A percentile compares a stretch with the other conserved stretches of the same genome.
Evolutionary conservation across 2,329 filamentous ascomycete genomes (phyloP).

Genomic region (Pestalotiopsis sp.): DNA sequence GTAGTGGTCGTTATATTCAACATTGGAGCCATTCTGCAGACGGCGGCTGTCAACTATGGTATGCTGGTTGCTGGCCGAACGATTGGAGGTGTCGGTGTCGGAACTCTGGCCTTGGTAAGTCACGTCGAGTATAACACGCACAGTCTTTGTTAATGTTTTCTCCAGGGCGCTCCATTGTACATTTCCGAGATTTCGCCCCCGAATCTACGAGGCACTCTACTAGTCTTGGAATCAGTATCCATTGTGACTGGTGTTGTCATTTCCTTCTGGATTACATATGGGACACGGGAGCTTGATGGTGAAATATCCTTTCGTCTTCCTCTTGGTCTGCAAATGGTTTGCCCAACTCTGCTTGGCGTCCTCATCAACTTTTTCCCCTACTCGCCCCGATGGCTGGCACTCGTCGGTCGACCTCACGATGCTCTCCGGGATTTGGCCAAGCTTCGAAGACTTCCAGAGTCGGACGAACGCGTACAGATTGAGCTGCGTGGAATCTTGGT

Average conservation of each 20-base stretch:
- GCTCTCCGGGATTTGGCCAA: constrained; percentile 37
- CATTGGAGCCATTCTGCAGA: constrained; percentile 44
- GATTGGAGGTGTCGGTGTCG: constrained; percentile 33
- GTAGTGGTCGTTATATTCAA: constrained; percentile 41
- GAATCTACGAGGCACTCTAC: constrained; percentile 39
- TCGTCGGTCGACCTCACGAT: constrained; percentile 39
- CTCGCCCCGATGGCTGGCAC: constrained; percentile 47
- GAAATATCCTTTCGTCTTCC: constrained; percentile 48
- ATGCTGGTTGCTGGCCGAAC: constrained; percentile 28
- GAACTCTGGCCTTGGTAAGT: constrained; percentile 24
- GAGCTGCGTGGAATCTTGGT: constrained; percentile 53
- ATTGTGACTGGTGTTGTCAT: constrained; percentile 55
- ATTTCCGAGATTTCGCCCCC: constrained; percentile 39
- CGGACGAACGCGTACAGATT: constrained; percentile 43
- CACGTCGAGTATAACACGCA: neutral
- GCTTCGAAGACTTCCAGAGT: constrained; percentile 42
- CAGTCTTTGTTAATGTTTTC: neutral
- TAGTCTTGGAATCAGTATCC: constrained; percentile 53
- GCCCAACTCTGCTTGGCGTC: constrained; percentile 37
- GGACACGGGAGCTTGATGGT: constrained; percentile 42
- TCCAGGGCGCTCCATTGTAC: constrained; percentile 15
- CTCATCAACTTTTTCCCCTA: constrained; percentile 49
- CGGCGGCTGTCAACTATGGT: constrained; percentile 26
- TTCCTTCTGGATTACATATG: constrained; percentile 58
- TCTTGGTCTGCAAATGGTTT: constrained; percentile 47